phyloP scores from a whole-genome alignment of 208 protist genomes.

The Naegleria gruberi region DNA sequence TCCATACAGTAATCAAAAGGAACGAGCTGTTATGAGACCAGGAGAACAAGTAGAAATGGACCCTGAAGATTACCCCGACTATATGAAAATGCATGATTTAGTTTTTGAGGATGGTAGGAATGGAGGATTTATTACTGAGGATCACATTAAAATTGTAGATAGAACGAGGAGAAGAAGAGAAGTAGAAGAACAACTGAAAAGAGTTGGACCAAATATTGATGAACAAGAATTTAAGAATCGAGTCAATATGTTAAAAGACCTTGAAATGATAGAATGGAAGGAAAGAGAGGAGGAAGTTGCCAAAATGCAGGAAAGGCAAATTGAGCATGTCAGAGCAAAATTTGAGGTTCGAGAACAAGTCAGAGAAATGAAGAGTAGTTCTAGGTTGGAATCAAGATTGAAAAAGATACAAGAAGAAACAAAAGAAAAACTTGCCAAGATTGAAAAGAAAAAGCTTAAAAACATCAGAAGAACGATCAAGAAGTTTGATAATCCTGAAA shows the following conservation, averaged over 20 bases:
- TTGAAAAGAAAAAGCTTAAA: background rate
- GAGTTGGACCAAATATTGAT: background rate
- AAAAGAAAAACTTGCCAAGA: background rate
- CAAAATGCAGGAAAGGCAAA: background rate
- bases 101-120: background rate
- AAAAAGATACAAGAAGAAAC: background rate
- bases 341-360: background rate
- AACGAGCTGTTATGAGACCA: too few species aligned
- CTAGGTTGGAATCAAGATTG: background rate
- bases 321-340: background rate
- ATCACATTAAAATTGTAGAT: slow-evolving; percentile 7
- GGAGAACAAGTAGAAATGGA: background rate
- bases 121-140: background rate
- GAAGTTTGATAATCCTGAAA: slow-evolving; percentile 15
- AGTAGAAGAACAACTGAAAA: background rate
- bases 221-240: background rate
- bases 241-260: background rate
- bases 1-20: too few species aligned
- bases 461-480: background rate
- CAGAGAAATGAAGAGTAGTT: background rate
- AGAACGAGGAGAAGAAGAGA: background rate
- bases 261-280: slow-evolving; percentile 1
- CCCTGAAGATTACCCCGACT: background rate
- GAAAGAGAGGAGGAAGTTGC: slow-evolving; percentile 3
- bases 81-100: background rate